A percentile compares a stretch with the other conserved stretches of the same genome.
Conservation (phyloP, 768 basidiomycete genomes). For the Xerocomellus intermedius region DNA sequence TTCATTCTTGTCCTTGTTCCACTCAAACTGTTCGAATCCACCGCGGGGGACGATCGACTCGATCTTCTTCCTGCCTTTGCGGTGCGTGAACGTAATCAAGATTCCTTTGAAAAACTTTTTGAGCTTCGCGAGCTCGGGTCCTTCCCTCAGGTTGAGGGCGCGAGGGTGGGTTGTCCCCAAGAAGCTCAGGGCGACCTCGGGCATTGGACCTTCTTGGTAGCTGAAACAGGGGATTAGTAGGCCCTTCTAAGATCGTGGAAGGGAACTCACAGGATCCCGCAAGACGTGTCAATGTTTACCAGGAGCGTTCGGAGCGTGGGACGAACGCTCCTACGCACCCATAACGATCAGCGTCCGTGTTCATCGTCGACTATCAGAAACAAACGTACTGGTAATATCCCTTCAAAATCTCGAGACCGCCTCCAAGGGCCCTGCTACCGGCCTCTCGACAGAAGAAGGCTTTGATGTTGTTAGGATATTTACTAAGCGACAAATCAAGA, state of each 20-base stretch:
- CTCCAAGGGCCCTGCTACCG: slow-evolving; percentile 25
- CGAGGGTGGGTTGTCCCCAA: slow-evolving; percentile 27
- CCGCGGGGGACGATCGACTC: slow-evolving; percentile 37
- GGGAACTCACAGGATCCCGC: slow-evolving; percentile 41
- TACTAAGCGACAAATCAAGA: slow-evolving; percentile 24
- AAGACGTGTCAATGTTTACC: slow-evolving; percentile 47
- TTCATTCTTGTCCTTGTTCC: slow-evolving; percentile 27
- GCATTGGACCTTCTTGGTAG: slow-evolving; percentile 26
- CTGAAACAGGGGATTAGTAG: slow-evolving; percentile 10
- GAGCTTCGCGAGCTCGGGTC: slow-evolving; percentile 32
- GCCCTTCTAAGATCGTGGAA: background rate
- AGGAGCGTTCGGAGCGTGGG: slow-evolving; percentile 40
- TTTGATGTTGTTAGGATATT: slow-evolving; percentile 44
- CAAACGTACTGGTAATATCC: slow-evolving; percentile 51
- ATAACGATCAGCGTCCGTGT: background rate
- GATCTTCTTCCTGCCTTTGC: slow-evolving; percentile 34
- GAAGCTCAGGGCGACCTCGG: slow-evolving; percentile 33
- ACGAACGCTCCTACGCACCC: slow-evolving; percentile 42
- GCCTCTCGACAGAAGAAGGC: slow-evolving; percentile 43
- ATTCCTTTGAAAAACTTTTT: slow-evolving; percentile 40
- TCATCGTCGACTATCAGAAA: background rate
- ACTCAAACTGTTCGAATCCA: slow-evolving; percentile 41
- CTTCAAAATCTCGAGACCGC: slow-evolving; percentile 43
- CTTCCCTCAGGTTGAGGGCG: slow-evolving; percentile 27
- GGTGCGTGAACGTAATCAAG: slow-evolving; percentile 31